These are phyloP conservation scores for Marasmius fiardii DNA, from an alignment of 1,284 basidiomycete species.

Conservation along the genomic window DNA sequence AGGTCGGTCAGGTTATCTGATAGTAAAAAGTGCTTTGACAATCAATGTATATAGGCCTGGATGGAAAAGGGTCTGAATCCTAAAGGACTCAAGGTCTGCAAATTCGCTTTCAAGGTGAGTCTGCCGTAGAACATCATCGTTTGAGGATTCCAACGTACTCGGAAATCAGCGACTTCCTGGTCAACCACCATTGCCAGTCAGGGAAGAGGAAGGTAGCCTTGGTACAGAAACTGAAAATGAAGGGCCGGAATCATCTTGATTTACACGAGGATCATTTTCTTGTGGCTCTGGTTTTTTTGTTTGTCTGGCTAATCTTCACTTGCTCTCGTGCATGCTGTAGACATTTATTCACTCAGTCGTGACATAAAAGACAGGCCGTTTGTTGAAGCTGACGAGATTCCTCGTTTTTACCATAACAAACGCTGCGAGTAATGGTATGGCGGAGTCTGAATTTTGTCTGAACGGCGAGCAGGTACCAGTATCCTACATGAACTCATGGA, in stretches of 20 bases:
- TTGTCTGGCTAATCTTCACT: too few relatives aligned
- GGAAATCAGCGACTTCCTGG: constrained; percentile 50
- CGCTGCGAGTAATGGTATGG: too few relatives aligned
- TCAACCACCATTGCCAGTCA: constrained; percentile 54
- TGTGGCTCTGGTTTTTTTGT: too few relatives aligned
- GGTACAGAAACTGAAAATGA: constrained; percentile 15
- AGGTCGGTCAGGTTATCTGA: constrained; percentile 33
- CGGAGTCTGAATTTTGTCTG: too few relatives aligned
- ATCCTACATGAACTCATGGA: too few relatives aligned
- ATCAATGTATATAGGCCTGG: constrained; percentile 54
- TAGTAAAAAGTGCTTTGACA: not conserved
- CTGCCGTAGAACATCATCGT: not conserved
- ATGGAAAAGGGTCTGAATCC: constrained; percentile 62
- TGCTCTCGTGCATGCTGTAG: too few relatives aligned
- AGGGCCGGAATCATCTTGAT: not conserved
- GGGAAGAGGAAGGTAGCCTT: constrained; percentile 15
- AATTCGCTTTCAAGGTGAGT: constrained; percentile 71
- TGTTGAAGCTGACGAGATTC: too few relatives aligned
- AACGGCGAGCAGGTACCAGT: too few relatives aligned
- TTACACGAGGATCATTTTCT: not conserved
- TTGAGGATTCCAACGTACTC: not conserved
- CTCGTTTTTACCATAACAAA: too few relatives aligned
- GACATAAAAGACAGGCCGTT: too few relatives aligned
- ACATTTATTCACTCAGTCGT: too few relatives aligned
- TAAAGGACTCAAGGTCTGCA: constrained; percentile 71